These are phyloP conservation scores for Liquidambar formosana DNA, from an alignment of 164 flowering plant genomes.

Conservation along the genomic window DNA sequence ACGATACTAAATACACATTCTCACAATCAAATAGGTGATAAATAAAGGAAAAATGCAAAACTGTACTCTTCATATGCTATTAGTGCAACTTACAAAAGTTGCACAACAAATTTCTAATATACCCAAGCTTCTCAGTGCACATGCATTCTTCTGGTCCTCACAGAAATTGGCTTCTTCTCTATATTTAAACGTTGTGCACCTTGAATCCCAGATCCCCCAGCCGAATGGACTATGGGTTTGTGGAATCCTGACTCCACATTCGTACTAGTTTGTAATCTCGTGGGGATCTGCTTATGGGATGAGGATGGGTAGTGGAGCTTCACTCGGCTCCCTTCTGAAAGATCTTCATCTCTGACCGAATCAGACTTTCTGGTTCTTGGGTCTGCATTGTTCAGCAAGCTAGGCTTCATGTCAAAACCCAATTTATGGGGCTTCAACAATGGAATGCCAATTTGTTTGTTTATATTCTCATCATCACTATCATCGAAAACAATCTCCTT, in stretches of 20 bases:
- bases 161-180: slow-evolving; percentile 49
- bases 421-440: background rate
- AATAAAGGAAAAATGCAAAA: background rate
- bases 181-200: slow-evolving; percentile 14
- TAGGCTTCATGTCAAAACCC: slow-evolving; percentile 7
- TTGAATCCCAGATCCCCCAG: slow-evolving; percentile 12
- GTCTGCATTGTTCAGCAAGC: background rate
- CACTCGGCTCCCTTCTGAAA: background rate
- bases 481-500: slow-evolving; percentile 34
- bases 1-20: slow-evolving; percentile 1
- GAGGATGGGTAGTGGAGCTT: slow-evolving; percentile 3
- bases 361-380: background rate
- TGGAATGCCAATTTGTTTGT: slow-evolving; percentile 9
- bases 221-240: background rate
- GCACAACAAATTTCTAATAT: background rate
- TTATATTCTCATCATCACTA: slow-evolving; percentile 36
- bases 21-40: background rate
- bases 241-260: slow-evolving; percentile 1
- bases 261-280: slow-evolving; percentile 7
- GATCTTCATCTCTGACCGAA: background rate
- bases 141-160: slow-evolving; percentile 51
- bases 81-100: background rate
- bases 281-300: slow-evolving; percentile 14
- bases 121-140: slow-evolving; percentile 21
- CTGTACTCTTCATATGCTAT: background rate